phyloP scores from a whole-genome alignment of 331 rosid genomes.

The Telfairia occidentalis region DNA sequence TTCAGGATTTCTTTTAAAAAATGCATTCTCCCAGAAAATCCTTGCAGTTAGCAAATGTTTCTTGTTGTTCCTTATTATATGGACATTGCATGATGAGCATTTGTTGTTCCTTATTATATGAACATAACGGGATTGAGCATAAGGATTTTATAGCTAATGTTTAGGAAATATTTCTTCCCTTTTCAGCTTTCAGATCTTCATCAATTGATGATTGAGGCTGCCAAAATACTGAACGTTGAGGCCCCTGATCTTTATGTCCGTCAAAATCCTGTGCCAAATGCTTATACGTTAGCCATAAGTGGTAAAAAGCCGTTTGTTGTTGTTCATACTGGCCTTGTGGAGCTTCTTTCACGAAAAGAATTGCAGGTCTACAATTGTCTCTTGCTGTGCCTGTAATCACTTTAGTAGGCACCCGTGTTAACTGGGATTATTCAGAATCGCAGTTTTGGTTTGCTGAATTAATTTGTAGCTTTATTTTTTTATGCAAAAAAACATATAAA shows the following conservation, averaged over 20 bases:
- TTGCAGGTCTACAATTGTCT: constrained; percentile 53
- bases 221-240: constrained; percentile 58
- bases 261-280: constrained; percentile 95
- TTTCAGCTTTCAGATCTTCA: constrained; percentile 81
- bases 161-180: constrained; percentile 9
- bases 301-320: constrained; percentile 91
- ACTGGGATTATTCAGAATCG: neutral
- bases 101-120: neutral
- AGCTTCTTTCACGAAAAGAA: constrained; percentile 73
- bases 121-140: neutral
- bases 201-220: constrained; percentile 69
- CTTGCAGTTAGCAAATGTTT: too few species aligned
- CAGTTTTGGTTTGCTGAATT: neutral
- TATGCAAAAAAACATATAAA: neutral
- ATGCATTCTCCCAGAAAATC: neutral
- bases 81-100: neutral
- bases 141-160: neutral
- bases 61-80: too few species aligned
- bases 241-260: constrained; percentile 87
- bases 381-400: neutral
- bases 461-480: neutral
- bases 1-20: neutral
- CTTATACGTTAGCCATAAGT: constrained; percentile 84
- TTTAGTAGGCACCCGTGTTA: neutral
- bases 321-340: constrained; percentile 90